Conservation (phyloP, 257 asterid genomes). For the Solanum gracilifrons region DNA sequence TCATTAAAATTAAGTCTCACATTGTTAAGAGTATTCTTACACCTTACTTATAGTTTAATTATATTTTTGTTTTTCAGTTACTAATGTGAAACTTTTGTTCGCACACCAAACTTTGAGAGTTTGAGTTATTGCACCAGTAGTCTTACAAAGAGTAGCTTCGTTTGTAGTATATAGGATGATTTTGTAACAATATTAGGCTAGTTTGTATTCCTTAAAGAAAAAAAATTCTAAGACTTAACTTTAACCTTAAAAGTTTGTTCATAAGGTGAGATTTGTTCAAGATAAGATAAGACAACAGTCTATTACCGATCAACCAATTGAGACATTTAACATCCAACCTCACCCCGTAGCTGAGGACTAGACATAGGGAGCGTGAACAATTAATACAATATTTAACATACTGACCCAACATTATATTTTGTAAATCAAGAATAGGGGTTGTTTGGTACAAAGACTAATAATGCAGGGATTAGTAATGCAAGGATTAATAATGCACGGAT, state of each 20-base stretch:
- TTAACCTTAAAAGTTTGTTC: not conserved
- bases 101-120: not conserved
- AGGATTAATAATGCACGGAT: too few relatives aligned
- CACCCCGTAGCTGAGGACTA: not conserved
- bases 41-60: not conserved
- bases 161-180: not conserved
- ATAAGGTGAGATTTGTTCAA: not conserved
- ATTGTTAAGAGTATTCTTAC: not conserved
- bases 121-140: not conserved
- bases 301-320: not conserved
- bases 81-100: not conserved
- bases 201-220: not conserved
- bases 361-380: not conserved
- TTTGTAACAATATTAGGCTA: not conserved
- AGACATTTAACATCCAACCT: not conserved
- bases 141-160: not conserved
- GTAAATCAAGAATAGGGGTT: not conserved
- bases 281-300: not conserved
- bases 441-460: too few relatives aligned
- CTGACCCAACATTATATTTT: not conserved
- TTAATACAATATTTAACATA: not conserved
- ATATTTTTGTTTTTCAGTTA: not conserved
- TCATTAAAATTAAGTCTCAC: too few relatives aligned
- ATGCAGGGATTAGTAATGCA: too few relatives aligned
- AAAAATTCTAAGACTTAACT: not conserved